Evolutionary conservation across 768 basidiomycete species (phyloP).

Genomic region (Tricholomella constricta): DNA sequence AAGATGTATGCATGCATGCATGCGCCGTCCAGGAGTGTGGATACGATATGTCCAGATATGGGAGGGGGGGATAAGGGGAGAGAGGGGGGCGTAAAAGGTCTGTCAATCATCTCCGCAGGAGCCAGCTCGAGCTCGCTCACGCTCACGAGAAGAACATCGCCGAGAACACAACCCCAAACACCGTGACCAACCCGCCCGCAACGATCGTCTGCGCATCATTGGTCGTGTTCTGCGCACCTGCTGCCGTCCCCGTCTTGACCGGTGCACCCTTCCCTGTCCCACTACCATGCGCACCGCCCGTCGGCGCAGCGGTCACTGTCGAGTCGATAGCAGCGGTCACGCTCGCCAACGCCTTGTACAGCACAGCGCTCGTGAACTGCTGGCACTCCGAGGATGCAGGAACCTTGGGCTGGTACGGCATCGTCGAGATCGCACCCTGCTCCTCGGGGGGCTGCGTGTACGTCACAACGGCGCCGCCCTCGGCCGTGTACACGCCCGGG

Average conservation of each 20-base stretch:
- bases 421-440: conserved; percentile 35
- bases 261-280: background rate
- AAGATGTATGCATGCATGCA: no score
- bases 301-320: background rate
- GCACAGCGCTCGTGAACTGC: conserved; percentile 26
- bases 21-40: no score
- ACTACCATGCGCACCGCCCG: background rate
- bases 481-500: conserved; percentile 25
- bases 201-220: conserved; percentile 14
- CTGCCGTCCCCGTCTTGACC: conserved; percentile 5
- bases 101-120: no score
- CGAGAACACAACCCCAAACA: conserved; percentile 22
- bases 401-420: conserved; percentile 41
- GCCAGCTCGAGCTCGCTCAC: background rate
- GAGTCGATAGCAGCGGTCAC: conserved; percentile 13
- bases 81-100: no score
- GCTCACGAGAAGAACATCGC: conserved; percentile 20
- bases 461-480: conserved; percentile 39
- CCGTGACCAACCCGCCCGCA: conserved; percentile 13
- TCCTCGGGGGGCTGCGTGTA: conserved; percentile 43
- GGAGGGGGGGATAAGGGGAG: no score
- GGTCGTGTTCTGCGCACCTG: conserved; percentile 12
- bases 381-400: conserved; percentile 41
- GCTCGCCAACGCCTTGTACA: conserved; percentile 29
- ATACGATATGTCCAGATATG: no score